Evolutionary conservation across 768 basidiomycete genomes (phyloP).

Genomic region (Rhizopogon vesiculosus): DNA sequence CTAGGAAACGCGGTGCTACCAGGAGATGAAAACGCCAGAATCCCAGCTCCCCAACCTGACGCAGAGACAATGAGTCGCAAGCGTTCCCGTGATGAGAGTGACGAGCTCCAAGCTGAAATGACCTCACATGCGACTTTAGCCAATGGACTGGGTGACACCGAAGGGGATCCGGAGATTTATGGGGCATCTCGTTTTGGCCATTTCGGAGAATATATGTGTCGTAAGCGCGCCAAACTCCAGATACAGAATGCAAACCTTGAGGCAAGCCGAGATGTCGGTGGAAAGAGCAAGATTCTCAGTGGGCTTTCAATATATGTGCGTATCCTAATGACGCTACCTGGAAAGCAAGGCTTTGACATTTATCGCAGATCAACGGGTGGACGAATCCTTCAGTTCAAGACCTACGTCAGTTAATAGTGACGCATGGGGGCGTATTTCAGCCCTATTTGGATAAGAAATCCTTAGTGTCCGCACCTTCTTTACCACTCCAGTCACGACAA

Average conservation of each 20-base stretch:
- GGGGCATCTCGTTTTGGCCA: slow-evolving; percentile 78
- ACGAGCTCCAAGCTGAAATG: neutral
- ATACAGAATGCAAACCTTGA: slow-evolving; percentile 59
- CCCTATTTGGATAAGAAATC: slow-evolving; percentile 81
- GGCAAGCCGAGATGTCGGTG: slow-evolving; percentile 11
- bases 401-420: slow-evolving; percentile 71
- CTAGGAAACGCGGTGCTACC: slow-evolving; percentile 42
- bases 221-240: slow-evolving; percentile 88
- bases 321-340: slow-evolving; percentile 4
- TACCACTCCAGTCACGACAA: neutral
- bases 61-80: neutral
- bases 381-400: slow-evolving; percentile 86
- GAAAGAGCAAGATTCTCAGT: slow-evolving; percentile 54
- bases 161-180: slow-evolving; percentile 50
- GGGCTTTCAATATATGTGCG: slow-evolving; percentile 81
- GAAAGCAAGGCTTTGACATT: neutral
- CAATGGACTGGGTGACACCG: neutral
- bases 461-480: slow-evolving; percentile 51
- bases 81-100: neutral
- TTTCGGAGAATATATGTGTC: slow-evolving; percentile 83
- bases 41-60: neutral
- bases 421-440: slow-evolving; percentile 79
- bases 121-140: neutral
- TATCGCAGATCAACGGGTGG: slow-evolving; percentile 78
- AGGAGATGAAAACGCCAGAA: slow-evolving; percentile 30